Conservation (phyloP, 352 stramenopile genomes). For the Elongisporangium undulatum region DNA sequence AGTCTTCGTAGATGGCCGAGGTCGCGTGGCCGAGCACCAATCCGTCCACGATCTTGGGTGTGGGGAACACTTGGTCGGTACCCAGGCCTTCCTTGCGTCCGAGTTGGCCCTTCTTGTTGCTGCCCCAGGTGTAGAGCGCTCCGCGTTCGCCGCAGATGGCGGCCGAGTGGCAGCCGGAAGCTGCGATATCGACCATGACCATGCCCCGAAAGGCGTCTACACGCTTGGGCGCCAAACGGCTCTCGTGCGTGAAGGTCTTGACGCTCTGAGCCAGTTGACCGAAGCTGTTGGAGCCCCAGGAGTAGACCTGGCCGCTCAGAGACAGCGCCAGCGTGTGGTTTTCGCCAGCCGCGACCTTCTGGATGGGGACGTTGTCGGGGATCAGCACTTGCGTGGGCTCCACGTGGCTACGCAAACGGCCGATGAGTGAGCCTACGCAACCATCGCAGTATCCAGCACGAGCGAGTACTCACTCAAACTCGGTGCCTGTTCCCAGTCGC, state of each 20-base stretch:
- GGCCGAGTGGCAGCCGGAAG: slow-evolving; percentile 67
- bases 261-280: slow-evolving; percentile 63
- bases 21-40: slow-evolving; percentile 44
- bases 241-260: slow-evolving; percentile 52
- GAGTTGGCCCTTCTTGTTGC: slow-evolving; percentile 76
- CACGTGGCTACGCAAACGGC: slow-evolving; percentile 34
- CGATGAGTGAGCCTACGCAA: slow-evolving; percentile 3
- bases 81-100: slow-evolving; percentile 72
- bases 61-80: slow-evolving; percentile 56
- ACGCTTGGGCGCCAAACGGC: slow-evolving; percentile 62
- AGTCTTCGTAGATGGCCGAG: slow-evolving; percentile 58
- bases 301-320: slow-evolving; percentile 60
- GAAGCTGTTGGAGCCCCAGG: slow-evolving; percentile 83
- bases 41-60: slow-evolving; percentile 52
- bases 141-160: slow-evolving; percentile 46
- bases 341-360: slow-evolving; percentile 66
- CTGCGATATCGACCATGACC: slow-evolving; percentile 56
- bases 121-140: slow-evolving; percentile 71
- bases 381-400: slow-evolving; percentile 48
- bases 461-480: slow-evolving; percentile 61
- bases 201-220: slow-evolving; percentile 62
- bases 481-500: slow-evolving; percentile 62
- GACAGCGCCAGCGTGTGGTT: slow-evolving; percentile 80
- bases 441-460: neutral
- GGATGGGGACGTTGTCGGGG: slow-evolving; percentile 50